Base-by-base conservation (phyloP, 805 yeast genomes). In the Teunomyces funiuensis region DNA sequence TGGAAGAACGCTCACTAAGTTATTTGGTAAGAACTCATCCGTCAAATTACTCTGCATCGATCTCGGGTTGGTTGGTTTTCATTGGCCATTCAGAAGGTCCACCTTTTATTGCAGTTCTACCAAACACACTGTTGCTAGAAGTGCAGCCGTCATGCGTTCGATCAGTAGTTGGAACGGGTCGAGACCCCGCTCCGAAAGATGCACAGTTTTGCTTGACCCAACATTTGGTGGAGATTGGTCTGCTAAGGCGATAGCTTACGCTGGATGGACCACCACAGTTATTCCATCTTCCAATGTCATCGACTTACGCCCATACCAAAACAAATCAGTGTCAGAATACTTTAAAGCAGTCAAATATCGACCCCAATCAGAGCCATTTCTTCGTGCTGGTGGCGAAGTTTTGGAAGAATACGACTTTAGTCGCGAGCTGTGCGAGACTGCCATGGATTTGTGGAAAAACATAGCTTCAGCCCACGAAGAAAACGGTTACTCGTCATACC, bases 31-130 rank as follows among this genome's bases (percentile, higher is more conserved):
- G 25, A 39, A 55, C 7, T 62, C 72, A 2, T 49, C 41, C 2
- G 47, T 52, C 40, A 60, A 62, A 45, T 49, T 66, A 10, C 46
- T 67, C 7, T 59, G 66, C 31, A 59, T 70, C 11, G 56, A 69
- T 14, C 49, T 70, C 53, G 74, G 74, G 1, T 53, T 70, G 17
- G 41, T 69, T 17, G 74, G 68, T 1, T 68, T 69, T 36, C 75
- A 70, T 49, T 70, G 74, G 75, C 76, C 76, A 9, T 70, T 70
- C 48, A 55, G 70, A 11, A 63, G 70, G 43, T 51, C 71, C 5
- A 63, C 65, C 25, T 64, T 68, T 43, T 71, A 61, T 46, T 61
- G 69, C 16, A 49, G 67, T 11, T 58, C 63, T n/a, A 60, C 72
- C 4, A 60, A 54, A 37, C 59, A 62, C 40, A 73, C 74, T 2